Evolutionary conservation across 1,139 yeast genomes (phyloP), one percentile per base, ranked within the genome.

Genomic region (Candida sp.): DNA sequence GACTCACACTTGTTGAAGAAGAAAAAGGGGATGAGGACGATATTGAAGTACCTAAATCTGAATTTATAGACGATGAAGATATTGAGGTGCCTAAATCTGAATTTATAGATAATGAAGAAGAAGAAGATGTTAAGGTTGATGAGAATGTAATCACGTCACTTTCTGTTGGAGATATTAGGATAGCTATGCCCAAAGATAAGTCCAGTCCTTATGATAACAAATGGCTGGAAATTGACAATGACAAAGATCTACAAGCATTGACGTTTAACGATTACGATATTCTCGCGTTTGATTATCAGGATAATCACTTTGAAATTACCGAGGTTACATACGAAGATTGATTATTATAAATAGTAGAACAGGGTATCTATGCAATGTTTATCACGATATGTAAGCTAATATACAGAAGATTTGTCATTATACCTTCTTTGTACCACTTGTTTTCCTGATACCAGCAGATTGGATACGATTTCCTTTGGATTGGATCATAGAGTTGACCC

Each of bases 271-370:
- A 73, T 51, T 67, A 66, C 45, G 72, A 68, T 41, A 59, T 69
- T 11, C 45, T 74, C 25, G 76, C 77, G 2, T 78, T 79, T 55
- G 68, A 67, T 11, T 55, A 63, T 38, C 53, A 50, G 3, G 75
- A 69, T 33, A 77, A 71, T 39, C 60, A 54, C 2, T 75, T 75
- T 49, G 49, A 54, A 27, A 65, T 77, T 7, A 57, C 58, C 5
- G 76, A 73, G 49, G 76, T 81, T 1, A 67, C 68, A 32, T 70
- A 68, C 51, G 74, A 69, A 36, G 76, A 70, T 45, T 52, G 57
- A 41, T 15, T 22, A 27, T n/a, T n/a, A n/a, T n/a, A n/a, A n/a
- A n/a, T n/a, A n/a, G n/a, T n/a, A n/a, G n/a, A n/a, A n/a, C n/a
- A n/a, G n/a, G n/a, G n/a, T n/a, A n/a, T n/a, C n/a, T n/a, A n/a